Percentiles rank a stretch among this genome's conserved stretches.
Evolutionary conservation across 176 grass and related monocot species (phyloP).

Genomic region (Tillandsia fasciculata): DNA sequence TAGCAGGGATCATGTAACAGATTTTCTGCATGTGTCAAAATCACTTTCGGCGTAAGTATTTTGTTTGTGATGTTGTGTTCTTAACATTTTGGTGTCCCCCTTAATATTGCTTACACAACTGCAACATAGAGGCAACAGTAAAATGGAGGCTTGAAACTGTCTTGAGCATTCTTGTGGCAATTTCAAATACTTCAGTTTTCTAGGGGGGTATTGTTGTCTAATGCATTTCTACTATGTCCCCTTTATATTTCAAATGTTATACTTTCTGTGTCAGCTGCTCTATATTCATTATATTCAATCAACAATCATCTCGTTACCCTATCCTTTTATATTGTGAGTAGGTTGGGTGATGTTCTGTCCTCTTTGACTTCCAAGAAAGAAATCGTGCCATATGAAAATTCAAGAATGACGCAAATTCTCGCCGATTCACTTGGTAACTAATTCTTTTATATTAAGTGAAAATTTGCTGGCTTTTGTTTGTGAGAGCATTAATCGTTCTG

Average conservation of each 20-base stretch:
- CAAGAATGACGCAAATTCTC: slow-evolving; percentile 80
- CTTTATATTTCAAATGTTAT: too few species aligned
- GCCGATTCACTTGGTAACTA: slow-evolving; percentile 79
- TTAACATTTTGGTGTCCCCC: background rate
- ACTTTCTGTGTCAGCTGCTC: background rate
- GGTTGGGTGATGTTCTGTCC: slow-evolving; percentile 86
- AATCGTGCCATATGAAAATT: slow-evolving; percentile 64
- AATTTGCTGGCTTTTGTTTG: background rate
- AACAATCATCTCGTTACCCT: background rate
- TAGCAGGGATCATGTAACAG: slow-evolving; percentile 72
- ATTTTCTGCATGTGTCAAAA: slow-evolving; percentile 86
- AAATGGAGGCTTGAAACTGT: too few species aligned
- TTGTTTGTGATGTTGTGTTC: background rate
- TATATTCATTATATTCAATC: background rate
- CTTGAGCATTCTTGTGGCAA: too few species aligned
- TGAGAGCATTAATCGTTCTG: background rate
- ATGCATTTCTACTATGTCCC: too few species aligned
- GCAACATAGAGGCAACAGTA: too few species aligned
- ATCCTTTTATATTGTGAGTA: slow-evolving; percentile 30
- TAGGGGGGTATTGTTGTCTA: too few species aligned
- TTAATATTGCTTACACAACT: background rate
- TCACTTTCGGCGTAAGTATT: slow-evolving; percentile 93
- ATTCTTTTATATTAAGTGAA: background rate
- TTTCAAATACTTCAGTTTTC: too few species aligned
- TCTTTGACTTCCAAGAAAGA: slow-evolving; percentile 90